Base-by-base conservation (phyloP, 2,329 filamentous ascomycete genomes). In the Trichoderma sp. region DNA sequence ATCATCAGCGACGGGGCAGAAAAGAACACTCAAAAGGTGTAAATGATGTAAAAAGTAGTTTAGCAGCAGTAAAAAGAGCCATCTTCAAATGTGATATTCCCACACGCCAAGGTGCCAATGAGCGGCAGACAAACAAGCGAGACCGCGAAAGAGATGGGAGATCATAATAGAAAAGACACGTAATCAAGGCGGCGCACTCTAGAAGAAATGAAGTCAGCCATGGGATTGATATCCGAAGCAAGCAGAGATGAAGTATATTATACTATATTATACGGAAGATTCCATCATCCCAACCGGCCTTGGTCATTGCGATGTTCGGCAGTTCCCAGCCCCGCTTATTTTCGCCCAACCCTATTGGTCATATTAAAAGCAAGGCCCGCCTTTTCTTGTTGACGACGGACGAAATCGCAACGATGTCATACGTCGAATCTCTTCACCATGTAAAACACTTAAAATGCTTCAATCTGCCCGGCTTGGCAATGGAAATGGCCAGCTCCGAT, bases 1-100 rank as follows among this genome's bases (percentile, higher is more conserved):
- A 89, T 98, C 52, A 85, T 97, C 7, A 76, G 77, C 2, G 95
- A 98, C 78, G 83, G 83, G 3, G 78, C 70, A 12, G 58, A 50
- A 4, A 52, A 6, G 13, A 59, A 42, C 64, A 39, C 45, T 4
- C 60, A 69, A 34, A 76, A 76, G 52, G 56, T 64, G 13, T 74
- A 74, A 60, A 70, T 68, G 2, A n/a, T 9, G 13, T 57, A 50
- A 48, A 60, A 50, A 48, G 56, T 8, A 7, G 32, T 3, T 48
- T 3, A 29, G n/a, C 4, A 32, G 27, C 17, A 32, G n/a, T 54
- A 19, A 53, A 54, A 54, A 9, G 19, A n/a, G 39, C 19, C 39
- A 45, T 19, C 32, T 45, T 22, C 19, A 22, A 45, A 45, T 45
- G 39, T n/a, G 10, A 22, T 10, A 9, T 45, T n/a, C 19, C 19